These are phyloP conservation scores for Oryza rufipogon DNA, from an alignment of 176 grass and related monocot species.

Conservation along the genomic window DNA sequence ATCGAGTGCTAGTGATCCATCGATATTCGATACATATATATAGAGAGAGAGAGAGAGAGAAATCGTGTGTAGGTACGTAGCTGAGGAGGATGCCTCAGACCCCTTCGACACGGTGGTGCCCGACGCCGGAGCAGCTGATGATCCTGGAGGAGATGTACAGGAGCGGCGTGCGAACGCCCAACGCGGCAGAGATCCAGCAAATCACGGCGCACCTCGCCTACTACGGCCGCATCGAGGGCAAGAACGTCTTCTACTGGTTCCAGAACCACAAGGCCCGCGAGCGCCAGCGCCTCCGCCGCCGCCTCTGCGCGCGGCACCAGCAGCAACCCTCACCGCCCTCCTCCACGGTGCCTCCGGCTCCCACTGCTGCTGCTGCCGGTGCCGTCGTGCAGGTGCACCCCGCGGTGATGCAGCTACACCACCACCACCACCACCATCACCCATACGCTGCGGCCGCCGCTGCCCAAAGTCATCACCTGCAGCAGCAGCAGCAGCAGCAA, in stretches of 20 bases:
- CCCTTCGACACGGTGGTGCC: constrained; percentile 85
- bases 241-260: constrained; percentile 98
- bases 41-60: too few species aligned
- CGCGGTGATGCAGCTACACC: constrained; percentile 49
- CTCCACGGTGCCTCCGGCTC: not conserved
- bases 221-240: constrained; percentile 91
- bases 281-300: constrained; percentile 71
- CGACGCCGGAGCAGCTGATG: constrained; percentile 86
- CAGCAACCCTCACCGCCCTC: constrained; percentile 16
- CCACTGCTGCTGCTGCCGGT: not conserved
- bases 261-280: constrained; percentile 96
- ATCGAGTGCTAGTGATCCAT: too few species aligned
- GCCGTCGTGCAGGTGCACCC: constrained; percentile 19
- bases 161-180: constrained; percentile 74
- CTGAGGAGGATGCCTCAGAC: constrained; percentile 71
- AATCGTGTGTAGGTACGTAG: too few species aligned
- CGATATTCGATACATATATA: too few species aligned
- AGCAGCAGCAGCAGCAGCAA: constrained; percentile 34
- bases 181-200: constrained; percentile 84
- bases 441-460: constrained; percentile 24
- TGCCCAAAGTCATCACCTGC: not conserved
- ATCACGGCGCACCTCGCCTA: constrained; percentile 81
- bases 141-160: constrained; percentile 92
- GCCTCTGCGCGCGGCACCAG: constrained; percentile 68
- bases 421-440: constrained; percentile 34